Conservation (phyloP, 2,329 filamentous ascomycete species). For the Alternaria ethzedia region DNA sequence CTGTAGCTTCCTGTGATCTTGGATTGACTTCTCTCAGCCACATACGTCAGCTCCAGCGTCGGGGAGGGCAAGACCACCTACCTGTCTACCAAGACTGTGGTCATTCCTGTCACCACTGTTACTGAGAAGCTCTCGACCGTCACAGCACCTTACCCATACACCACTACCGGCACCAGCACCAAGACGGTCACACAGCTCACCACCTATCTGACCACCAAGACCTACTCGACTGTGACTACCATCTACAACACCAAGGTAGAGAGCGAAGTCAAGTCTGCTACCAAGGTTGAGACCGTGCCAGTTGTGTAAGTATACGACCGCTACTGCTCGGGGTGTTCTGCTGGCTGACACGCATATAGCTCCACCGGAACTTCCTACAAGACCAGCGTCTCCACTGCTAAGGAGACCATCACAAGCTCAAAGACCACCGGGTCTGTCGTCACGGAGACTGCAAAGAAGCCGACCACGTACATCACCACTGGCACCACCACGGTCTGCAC, state of each 20-base stretch:
- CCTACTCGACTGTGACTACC: slow-evolving; percentile 22
- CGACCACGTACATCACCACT: slow-evolving; percentile 21
- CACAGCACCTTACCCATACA: slow-evolving; percentile 15
- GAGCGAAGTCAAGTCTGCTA: slow-evolving; percentile 16
- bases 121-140: slow-evolving; percentile 12
- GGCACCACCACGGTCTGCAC: slow-evolving; percentile 29
- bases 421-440: slow-evolving; percentile 12
- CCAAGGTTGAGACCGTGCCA: slow-evolving; percentile 16
- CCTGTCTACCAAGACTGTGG: slow-evolving; percentile 25
- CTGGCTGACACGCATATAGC: slow-evolving; percentile 12
- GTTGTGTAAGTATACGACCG: slow-evolving; percentile 19
- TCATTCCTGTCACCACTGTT: slow-evolving; percentile 22
- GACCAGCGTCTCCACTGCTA: slow-evolving; percentile 19
- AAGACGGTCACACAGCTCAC: slow-evolving; percentile 11
- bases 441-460: slow-evolving; percentile 25
- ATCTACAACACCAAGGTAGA: slow-evolving; percentile 20
- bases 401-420: slow-evolving; percentile 18
- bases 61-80: slow-evolving; percentile 14
- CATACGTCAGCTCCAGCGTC: slow-evolving; percentile 19
- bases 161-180: slow-evolving; percentile 16
- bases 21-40: slow-evolving; percentile 11
- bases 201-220: slow-evolving; percentile 14
- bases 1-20: background rate
- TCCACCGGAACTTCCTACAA: slow-evolving; percentile 22
- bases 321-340: background rate